Base-by-base conservation (phyloP, 2,329 filamentous ascomycete species). In the Talaromyces rugulosus region DNA sequence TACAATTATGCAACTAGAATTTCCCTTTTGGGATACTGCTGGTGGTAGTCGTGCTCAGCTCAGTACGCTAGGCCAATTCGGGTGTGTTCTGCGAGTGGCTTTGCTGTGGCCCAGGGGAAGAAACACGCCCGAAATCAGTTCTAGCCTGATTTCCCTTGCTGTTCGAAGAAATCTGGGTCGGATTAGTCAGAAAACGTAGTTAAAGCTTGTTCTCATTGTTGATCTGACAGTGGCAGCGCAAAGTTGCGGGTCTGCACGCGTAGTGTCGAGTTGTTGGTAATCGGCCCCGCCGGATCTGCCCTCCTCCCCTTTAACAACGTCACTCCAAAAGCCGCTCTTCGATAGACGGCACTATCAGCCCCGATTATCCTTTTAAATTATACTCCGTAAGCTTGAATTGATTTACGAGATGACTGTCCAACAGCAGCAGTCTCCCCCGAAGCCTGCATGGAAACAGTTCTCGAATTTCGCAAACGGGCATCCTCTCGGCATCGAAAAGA, bases 401-500 rank as follows among this genome's bases (percentile, higher is more conserved):
- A n/a, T 7, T 40, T 5, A 23, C 44, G 18, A 47, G 12, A 47
- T 58, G 42, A 27, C 30, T 27, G 28, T 52, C 36, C 27, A 33
- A 30, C 31, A 57, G 47, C 50, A 36, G 31, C 52, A 50, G 8
- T 30, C 47, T 14, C 40, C 50, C 5, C 14, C 58, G 8, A 58
- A 57, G 4, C 59, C 60, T n/a, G n/a, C 42, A 14, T 64, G 60
- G 51, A 62, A 66, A 51, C 69, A 75, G 62, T 68, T 76, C 30
- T 67, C 68, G 58, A 70, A 69, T 33, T 77, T 75, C 64, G 67
- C 71, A 56, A 70, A 69, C 42, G 30, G 40, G 1, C 68, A 72
- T 7, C 68, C 66, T 5, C 62, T 69, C 2, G 75, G 74, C 5
- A 69, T 78, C 42, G 77, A 79, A 57, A 77, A 76, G 63, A 71